Evolutionary conservation across 495 filamentous ascomycete species (phyloP).

Genomic region (Neurospora sp.): DNA sequence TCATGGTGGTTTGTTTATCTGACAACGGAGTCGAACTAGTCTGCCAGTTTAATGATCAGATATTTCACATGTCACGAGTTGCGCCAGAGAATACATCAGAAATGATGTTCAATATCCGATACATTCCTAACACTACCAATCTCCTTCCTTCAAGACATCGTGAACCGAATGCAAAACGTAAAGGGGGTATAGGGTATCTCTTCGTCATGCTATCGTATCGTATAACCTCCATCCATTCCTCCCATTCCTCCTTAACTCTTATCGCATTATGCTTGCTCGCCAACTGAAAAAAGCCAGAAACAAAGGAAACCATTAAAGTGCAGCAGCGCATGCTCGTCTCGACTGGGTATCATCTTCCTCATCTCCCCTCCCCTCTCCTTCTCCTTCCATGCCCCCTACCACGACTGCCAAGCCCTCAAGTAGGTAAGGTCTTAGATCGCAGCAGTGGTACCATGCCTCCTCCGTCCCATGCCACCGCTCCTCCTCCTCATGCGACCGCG

Average conservation of each 20-base stretch:
- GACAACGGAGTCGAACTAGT: neutral
- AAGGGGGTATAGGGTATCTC: neutral
- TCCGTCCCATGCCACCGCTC: slow-evolving; percentile 15
- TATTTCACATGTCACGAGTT: neutral
- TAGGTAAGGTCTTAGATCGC: slow-evolving; percentile 7
- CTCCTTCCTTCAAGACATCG: neutral
- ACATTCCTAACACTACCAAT: neutral
- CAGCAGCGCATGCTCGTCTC: neutral
- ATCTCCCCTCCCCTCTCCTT: neutral
- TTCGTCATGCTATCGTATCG: neutral
- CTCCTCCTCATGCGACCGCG: slow-evolving; percentile 14
- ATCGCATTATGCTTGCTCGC: neutral
- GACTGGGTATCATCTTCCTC: neutral
- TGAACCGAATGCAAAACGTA: neutral
- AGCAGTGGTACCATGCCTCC: slow-evolving; percentile 17
- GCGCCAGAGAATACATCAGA: neutral
- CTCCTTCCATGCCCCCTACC: too few species aligned
- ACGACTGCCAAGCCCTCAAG: neutral
- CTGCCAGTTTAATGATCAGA: neutral
- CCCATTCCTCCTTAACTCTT: neutral
- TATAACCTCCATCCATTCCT: neutral
- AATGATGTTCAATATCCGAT: neutral
- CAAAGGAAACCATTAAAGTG: neutral
- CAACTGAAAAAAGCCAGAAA: too few species aligned
- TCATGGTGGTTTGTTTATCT: neutral